Conservation (phyloP, 352 stramenopile genomes). For the Phytophthora cactorum region DNA sequence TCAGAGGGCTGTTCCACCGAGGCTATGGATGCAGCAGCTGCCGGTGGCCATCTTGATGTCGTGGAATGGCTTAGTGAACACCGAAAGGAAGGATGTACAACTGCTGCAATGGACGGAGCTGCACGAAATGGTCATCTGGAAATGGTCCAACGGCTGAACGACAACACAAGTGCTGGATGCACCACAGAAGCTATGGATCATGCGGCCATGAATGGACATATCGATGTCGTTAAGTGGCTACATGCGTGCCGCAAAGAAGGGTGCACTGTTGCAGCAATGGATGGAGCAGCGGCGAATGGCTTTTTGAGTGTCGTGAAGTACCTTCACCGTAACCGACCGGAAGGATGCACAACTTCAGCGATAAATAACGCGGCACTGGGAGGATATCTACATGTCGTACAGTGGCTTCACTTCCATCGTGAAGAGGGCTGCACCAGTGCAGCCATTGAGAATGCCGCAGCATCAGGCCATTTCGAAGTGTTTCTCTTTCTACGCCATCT, state of each 20-base stretch:
- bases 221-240: not conserved
- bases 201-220: no score
- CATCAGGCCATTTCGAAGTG: constrained; percentile 22
- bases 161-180: not conserved
- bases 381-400: constrained; percentile 14
- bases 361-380: constrained; percentile 19
- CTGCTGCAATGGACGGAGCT: constrained; percentile 5
- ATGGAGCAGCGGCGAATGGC: constrained; percentile 1
- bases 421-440: constrained; percentile 13
- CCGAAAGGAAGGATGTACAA: not conserved
- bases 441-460: constrained; percentile 19
- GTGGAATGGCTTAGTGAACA: constrained; percentile 5
- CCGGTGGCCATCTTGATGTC: not conserved
- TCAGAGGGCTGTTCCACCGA: constrained; percentile 7
- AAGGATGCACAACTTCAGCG: constrained; percentile 19
- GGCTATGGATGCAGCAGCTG: not conserved
- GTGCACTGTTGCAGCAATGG: constrained; percentile 1
- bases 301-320: constrained; percentile 19
- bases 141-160: no score
- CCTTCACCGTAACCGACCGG: constrained; percentile 12
- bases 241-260: not conserved
- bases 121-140: not conserved
- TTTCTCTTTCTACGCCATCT: constrained; percentile 8
- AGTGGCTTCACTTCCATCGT: constrained; percentile 19
- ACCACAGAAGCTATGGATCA: no score